These are phyloP conservation scores for Lanzia echinophila DNA, from an alignment of 2,329 filamentous ascomycete genomes.

Conservation along the genomic window DNA sequence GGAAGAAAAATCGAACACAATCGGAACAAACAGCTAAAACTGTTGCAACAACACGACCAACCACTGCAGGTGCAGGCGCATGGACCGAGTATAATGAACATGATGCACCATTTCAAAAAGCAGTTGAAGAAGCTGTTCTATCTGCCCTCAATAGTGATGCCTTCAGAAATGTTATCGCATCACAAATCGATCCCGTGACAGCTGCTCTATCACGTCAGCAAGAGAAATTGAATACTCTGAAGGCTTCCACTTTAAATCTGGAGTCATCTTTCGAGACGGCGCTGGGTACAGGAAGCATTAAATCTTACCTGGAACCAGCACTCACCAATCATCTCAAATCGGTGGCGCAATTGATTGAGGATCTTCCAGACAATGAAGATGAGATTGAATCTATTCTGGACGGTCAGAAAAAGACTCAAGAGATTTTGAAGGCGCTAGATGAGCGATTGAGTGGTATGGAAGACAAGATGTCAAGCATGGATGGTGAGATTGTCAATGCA, in stretches of 20 bases:
- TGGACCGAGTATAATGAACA: conserved; percentile 8
- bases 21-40: conserved; percentile 11
- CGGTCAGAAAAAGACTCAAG: conserved; percentile 12
- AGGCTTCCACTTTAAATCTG: conserved; percentile 18
- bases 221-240: conserved; percentile 20
- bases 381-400: conserved; percentile 12
- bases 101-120: conserved; percentile 14
- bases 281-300: conserved; percentile 11
- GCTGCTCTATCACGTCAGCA: conserved; percentile 15
- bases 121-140: conserved; percentile 17
- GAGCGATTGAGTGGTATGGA: conserved; percentile 12
- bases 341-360: conserved; percentile 11
- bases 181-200: conserved; percentile 17
- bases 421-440: conserved; percentile 14
- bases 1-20: conserved; percentile 18
- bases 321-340: conserved; percentile 15
- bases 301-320: conserved; percentile 13
- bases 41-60: conserved; percentile 11
- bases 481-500: conserved; percentile 15
- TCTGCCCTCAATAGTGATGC: conserved; percentile 18
- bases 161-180: conserved; percentile 19
- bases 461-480: conserved; percentile 13
- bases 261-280: conserved; percentile 17
- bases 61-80: conserved; percentile 11
- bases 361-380: conserved; percentile 15